Evolutionary conservation across 371 early-diverging fungal genomes (phyloP).

Genomic region (Haplosporangium sp.): DNA sequence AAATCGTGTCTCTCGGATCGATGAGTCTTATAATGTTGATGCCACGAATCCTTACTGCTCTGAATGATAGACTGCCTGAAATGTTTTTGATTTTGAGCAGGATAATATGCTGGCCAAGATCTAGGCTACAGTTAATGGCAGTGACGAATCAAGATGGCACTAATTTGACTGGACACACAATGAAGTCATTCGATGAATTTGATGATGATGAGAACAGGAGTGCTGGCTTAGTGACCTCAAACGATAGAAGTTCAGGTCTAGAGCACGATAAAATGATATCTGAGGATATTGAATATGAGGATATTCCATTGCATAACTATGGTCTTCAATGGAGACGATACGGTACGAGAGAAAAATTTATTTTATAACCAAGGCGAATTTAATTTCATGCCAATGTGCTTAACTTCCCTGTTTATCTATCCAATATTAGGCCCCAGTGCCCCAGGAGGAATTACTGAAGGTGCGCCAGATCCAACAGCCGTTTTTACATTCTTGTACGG

Average conservation of each 20-base stretch:
- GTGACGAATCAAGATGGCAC: conserved; percentile 54
- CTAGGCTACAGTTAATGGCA: conserved; percentile 63
- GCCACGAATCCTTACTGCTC: conserved; percentile 71
- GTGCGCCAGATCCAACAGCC: conserved; percentile 60
- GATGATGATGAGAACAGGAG: conserved; percentile 23
- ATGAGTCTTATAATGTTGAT: conserved; percentile 75
- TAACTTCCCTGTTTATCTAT: not conserved
- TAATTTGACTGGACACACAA: conserved; percentile 42
- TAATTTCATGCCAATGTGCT: not conserved
- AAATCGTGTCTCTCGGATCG: conserved; percentile 69
- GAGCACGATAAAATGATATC: not conserved
- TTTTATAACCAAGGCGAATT: not conserved
- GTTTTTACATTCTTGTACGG: conserved; percentile 76
- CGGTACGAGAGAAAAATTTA: conserved; percentile 15
- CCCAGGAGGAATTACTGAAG: conserved; percentile 37
- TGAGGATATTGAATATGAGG: conserved; percentile 32
- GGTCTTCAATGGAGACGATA: conserved; percentile 49
- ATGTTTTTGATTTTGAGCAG: conserved; percentile 71
- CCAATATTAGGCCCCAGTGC: conserved; percentile 30
- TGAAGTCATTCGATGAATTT: conserved; percentile 48
- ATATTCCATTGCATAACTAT: conserved; percentile 28
- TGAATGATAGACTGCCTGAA: conserved; percentile 68
- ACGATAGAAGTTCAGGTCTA: not conserved
- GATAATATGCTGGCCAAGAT: conserved; percentile 73
- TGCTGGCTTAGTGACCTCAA: not conserved